These are phyloP conservation scores for Staphylotrichum longicolle DNA, from an alignment of 495 filamentous ascomycete species.

Conservation along the genomic window DNA sequence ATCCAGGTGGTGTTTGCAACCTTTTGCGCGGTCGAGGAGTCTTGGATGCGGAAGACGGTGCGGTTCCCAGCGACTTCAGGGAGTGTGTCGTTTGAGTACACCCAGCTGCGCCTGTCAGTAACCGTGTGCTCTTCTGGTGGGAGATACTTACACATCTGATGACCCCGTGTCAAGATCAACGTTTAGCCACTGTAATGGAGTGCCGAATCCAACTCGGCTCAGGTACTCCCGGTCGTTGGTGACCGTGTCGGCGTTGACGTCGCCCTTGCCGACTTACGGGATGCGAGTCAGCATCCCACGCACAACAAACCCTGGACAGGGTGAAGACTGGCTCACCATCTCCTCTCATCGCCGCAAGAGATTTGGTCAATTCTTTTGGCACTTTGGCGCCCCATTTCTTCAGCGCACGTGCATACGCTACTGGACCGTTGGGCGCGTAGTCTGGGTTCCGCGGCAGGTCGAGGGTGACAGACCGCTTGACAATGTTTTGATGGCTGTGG, in stretches of 20 bases:
- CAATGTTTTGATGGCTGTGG: neutral
- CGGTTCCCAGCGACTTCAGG: conserved; percentile 11
- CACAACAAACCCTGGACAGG: neutral
- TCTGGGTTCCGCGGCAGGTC: conserved; percentile 20
- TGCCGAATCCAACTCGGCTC: conserved; percentile 62
- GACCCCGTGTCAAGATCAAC: conserved; percentile 76
- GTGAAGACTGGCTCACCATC: neutral
- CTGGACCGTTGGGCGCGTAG: conserved; percentile 27
- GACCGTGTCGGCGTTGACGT: conserved; percentile 19
- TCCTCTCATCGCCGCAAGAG: neutral
- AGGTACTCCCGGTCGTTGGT: conserved; percentile 60
- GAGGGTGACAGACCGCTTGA: conserved; percentile 16
- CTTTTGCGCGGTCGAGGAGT: conserved; percentile 60
- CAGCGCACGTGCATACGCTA: conserved; percentile 26
- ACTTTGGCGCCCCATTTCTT: conserved; percentile 24
- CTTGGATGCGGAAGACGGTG: conserved; percentile 40
- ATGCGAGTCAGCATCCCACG: no score
- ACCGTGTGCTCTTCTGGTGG: neutral
- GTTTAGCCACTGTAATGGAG: conserved; percentile 61
- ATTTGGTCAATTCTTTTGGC: conserved; percentile 8
- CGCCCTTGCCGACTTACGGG: conserved; percentile 9
- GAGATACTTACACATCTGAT: conserved; percentile 64
- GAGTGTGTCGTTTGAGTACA: conserved; percentile 27
- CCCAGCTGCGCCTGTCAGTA: conserved; percentile 23
- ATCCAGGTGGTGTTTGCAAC: conserved; percentile 57